Conservation (phyloP, 2,329 filamentous ascomycete genomes). For the Parascedosporium putredinis region DNA sequence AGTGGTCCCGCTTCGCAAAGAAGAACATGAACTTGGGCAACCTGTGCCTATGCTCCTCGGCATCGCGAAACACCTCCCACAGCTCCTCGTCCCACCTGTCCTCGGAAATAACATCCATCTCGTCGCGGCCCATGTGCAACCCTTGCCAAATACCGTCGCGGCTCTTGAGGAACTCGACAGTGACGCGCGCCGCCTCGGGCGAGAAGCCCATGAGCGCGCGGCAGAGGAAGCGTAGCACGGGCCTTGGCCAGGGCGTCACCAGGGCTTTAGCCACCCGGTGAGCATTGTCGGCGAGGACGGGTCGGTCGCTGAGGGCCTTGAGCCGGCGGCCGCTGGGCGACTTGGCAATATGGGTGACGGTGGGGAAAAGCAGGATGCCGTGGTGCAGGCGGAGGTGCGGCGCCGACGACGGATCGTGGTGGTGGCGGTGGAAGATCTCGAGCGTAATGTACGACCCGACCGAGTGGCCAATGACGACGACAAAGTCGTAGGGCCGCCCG, state of each 20-base stretch:
- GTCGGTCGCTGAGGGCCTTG: conserved; percentile 16
- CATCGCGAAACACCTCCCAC: conserved; percentile 33
- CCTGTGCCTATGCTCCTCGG: conserved; percentile 8
- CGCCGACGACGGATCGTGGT: conserved; percentile 22
- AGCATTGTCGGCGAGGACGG: conserved; percentile 29
- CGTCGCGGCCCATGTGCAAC: conserved; percentile 47
- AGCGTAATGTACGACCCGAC: conserved; percentile 64
- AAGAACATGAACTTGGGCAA: conserved; percentile 46
- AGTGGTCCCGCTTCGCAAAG: conserved; percentile 50
- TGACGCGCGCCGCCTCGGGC: conserved; percentile 35
- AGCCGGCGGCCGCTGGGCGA: conserved; percentile 47
- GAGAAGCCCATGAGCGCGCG: conserved; percentile 35
- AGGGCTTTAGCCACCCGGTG: conserved; percentile 30
- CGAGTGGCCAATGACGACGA: conserved; percentile 64
- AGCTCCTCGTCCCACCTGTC: conserved; percentile 50
- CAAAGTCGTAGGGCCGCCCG: conserved; percentile 37
- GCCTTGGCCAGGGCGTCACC: conserved; percentile 29
- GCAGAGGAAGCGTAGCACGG: conserved; percentile 32
- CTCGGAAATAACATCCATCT: conserved; percentile 48
- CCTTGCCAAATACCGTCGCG: conserved; percentile 49
- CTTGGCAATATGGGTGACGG: conserved; percentile 58
- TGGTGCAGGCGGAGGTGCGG: conserved; percentile 32
- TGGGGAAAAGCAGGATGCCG: conserved; percentile 62
- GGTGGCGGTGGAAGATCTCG: conserved; percentile 52
- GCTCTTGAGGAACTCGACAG: conserved; percentile 43